These are phyloP conservation scores for Penicillium manginii DNA, from an alignment of 495 filamentous ascomycete species.

Conservation along the genomic window DNA sequence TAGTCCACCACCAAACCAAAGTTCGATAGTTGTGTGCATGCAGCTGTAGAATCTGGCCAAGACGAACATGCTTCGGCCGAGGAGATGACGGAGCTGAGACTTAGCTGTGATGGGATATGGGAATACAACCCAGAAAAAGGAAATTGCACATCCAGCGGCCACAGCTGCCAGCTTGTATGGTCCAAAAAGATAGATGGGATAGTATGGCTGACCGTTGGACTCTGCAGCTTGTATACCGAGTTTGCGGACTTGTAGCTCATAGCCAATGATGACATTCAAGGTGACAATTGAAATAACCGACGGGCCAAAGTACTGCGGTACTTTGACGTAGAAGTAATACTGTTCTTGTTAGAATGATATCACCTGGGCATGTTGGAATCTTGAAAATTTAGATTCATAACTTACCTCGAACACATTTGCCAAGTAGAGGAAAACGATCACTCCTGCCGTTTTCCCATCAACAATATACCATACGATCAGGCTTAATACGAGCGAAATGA, in stretches of 20 bases:
- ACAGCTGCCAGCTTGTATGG: constrained; percentile 74
- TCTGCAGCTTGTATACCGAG: constrained; percentile 60
- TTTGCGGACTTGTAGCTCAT: constrained; percentile 70
- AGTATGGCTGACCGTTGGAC: constrained; percentile 68
- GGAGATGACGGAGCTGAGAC: constrained; percentile 64
- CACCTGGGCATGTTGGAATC: neutral
- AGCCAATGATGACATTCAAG: constrained; percentile 69
- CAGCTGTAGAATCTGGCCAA: constrained; percentile 73
- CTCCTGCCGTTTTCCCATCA: constrained; percentile 60
- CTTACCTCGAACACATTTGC: constrained; percentile 64
- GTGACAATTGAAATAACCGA: constrained; percentile 69
- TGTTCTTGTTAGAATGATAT: constrained; percentile 11
- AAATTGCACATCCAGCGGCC: constrained; percentile 67
- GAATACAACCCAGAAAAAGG: constrained; percentile 80
- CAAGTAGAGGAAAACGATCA: constrained; percentile 69
- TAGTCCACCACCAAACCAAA: constrained; percentile 59
- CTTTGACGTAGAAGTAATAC: constrained; percentile 70
- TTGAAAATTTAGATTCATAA: neutral
- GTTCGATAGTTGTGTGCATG: constrained; percentile 66
- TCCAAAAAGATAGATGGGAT: constrained; percentile 67
- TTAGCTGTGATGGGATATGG: constrained; percentile 74
- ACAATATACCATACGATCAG: constrained; percentile 78
- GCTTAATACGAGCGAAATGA: constrained; percentile 61
- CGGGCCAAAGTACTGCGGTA: constrained; percentile 60
- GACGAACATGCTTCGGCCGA: constrained; percentile 69